phyloP scores from a whole-genome alignment of 768 basidiomycete genomes.

The Paxillus involutus region DNA sequence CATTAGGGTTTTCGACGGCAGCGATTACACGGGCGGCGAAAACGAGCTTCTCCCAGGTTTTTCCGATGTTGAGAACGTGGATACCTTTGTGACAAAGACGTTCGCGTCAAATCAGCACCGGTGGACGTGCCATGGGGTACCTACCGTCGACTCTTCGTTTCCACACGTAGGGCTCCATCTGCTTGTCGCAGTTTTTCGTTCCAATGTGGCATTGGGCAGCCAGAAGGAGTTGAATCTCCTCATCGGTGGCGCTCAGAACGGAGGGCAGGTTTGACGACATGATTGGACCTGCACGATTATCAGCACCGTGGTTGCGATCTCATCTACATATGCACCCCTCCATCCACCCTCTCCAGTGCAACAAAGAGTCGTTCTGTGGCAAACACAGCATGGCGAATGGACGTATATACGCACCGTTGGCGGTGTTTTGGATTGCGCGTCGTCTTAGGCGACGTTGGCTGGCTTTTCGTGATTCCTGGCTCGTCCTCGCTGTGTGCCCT shows the following conservation, averaged over 20 bases:
- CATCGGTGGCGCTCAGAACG: slow-evolving; percentile 90
- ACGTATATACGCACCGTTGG: slow-evolving; percentile 39
- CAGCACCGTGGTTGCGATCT: slow-evolving; percentile 17
- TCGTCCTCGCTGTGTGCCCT: slow-evolving; percentile 15
- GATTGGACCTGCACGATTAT: slow-evolving; percentile 33
- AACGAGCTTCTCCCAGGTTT: slow-evolving; percentile 99
- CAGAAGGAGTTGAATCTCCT: slow-evolving; percentile 94
- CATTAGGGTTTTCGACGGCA: slow-evolving; percentile 96
- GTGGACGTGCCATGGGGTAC: slow-evolving; percentile 25
- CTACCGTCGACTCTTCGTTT: slow-evolving; percentile 93
- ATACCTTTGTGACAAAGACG: slow-evolving; percentile 60
- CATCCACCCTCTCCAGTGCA: slow-evolving; percentile 31
- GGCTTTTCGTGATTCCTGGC: slow-evolving; percentile 24
- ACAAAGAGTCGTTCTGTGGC: slow-evolving; percentile 1
- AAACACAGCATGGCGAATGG: slow-evolving; percentile 1
- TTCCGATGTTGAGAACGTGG: slow-evolving; percentile 96
- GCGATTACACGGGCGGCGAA: slow-evolving; percentile 97
- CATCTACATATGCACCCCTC: slow-evolving; percentile 34
- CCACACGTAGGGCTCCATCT: slow-evolving; percentile 98
- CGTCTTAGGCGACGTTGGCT: slow-evolving; percentile 42
- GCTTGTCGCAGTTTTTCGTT: slow-evolving; percentile 99
- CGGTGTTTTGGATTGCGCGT: slow-evolving; percentile 37
- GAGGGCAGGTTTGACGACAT: slow-evolving; percentile 93
- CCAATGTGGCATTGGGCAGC: slow-evolving; percentile 97
- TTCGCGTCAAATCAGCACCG: slow-evolving; percentile 11